phyloP scores from a whole-genome alignment of 176 grass and related monocot genomes.

The Miscanthus lutarioriparius region DNA sequence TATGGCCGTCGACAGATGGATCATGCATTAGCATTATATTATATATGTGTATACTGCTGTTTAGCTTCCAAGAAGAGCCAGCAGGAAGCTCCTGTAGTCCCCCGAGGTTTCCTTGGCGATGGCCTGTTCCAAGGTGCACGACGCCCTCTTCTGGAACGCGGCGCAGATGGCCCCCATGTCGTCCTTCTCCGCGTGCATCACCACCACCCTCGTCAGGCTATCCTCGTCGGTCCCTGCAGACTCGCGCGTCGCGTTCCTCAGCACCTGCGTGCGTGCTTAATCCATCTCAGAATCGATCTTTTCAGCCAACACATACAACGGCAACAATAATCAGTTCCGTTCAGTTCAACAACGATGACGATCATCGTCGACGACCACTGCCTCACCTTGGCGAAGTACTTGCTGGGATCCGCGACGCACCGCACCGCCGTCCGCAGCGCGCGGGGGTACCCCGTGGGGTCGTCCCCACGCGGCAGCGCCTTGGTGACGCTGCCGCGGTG shows the following conservation, averaged over 20 bases:
- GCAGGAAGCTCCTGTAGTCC: constrained; percentile 80
- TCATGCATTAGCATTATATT: no score
- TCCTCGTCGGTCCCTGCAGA: constrained; percentile 55
- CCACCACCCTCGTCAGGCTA: constrained; percentile 55
- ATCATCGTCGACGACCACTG: neutral
- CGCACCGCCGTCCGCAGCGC: constrained; percentile 47
- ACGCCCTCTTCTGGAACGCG: constrained; percentile 54
- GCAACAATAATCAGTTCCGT: neutral
- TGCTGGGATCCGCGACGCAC: constrained; percentile 47
- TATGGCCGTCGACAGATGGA: no score
- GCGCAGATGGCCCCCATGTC: constrained; percentile 66
- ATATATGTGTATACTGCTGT: neutral
- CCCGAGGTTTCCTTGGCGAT: constrained; percentile 55
- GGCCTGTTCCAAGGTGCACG: constrained; percentile 53
- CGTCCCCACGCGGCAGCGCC: constrained; percentile 41
- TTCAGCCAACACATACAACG: neutral
- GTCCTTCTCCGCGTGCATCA: constrained; percentile 81
- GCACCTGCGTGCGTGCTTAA: constrained; percentile 46
- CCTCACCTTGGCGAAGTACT: constrained; percentile 68
- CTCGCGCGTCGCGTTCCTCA: constrained; percentile 45
- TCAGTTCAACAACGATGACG: neutral
- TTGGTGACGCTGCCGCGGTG: constrained; percentile 55
- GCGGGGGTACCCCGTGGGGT: constrained; percentile 46
- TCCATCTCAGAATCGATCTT: neutral
- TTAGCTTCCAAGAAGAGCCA: constrained; percentile 62